Conservation (phyloP, 495 filamentous ascomycete species). For the Chaetomium fimeti region DNA sequence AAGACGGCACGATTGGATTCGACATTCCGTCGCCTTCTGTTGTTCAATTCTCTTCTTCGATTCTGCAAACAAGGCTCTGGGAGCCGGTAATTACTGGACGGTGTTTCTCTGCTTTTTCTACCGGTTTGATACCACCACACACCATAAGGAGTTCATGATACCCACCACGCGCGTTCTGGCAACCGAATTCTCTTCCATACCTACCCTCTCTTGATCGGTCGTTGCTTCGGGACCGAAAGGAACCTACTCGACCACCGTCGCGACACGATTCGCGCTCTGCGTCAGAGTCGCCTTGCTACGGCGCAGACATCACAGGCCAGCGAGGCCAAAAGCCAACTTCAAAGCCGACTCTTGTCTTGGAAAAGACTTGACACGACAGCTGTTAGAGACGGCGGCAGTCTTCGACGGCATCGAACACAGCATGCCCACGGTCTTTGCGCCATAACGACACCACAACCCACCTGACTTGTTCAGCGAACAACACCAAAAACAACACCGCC, state of each 20-base stretch:
- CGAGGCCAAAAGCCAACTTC: no score
- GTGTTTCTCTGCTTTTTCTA: neutral
- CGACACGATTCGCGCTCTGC: neutral
- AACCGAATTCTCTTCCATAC: neutral
- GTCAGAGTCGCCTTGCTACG: no score
- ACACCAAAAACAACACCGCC: slow-evolving; percentile 2
- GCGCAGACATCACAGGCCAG: no score
- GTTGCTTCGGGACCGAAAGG: neutral
- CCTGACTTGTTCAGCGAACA: slow-evolving; percentile 12
- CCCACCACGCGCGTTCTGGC: neutral
- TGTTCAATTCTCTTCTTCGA: neutral
- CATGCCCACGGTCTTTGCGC: no score
- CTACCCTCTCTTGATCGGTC: neutral
- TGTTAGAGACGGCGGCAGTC: neutral
- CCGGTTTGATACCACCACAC: neutral
- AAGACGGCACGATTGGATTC: slow-evolving; percentile 2
- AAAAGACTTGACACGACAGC: neutral
- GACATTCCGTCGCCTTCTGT: neutral
- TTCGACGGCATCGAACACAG: neutral
- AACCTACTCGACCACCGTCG: neutral
- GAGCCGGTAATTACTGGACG: slow-evolving; percentile 6
- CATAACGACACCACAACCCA: slow-evolving; percentile 21
- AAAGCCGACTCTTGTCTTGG: no score
- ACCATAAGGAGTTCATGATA: slow-evolving; percentile 17
- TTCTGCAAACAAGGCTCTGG: slow-evolving; percentile 13